Percentiles rank a stretch among this genome's conserved stretches.
phyloP scores from a whole-genome alignment of 805 yeast genomes.

The Candida taoyuanica region DNA sequence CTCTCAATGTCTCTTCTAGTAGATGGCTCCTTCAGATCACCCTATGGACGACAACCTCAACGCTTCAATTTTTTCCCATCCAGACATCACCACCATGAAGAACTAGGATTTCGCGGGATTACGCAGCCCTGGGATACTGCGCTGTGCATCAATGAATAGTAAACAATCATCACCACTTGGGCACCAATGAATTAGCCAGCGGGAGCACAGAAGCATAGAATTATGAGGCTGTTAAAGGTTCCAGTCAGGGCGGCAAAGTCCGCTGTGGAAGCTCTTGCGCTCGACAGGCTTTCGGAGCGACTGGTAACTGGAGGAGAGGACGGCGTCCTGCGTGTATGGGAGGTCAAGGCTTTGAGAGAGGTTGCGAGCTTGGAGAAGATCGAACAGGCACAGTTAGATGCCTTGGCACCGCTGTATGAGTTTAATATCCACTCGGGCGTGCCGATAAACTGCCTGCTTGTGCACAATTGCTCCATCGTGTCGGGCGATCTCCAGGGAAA shows the following conservation, averaged over 20 bases:
- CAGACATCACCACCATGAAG: too few relatives aligned
- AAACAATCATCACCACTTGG: too few relatives aligned
- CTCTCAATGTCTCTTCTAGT: neutral
- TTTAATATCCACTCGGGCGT: slow-evolving; percentile 6
- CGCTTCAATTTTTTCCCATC: neutral
- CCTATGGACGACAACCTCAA: neutral
- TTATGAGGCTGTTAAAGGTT: slow-evolving; percentile 19
- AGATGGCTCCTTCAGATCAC: neutral
- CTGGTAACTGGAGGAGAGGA: slow-evolving; percentile 13
- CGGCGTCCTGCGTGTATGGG: slow-evolving; percentile 21
- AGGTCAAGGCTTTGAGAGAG: slow-evolving; percentile 7
- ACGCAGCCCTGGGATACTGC: too few relatives aligned
- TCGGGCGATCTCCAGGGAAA: slow-evolving; percentile 17
- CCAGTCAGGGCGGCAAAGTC: slow-evolving; percentile 10
- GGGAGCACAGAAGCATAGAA: too few relatives aligned
- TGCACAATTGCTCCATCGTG: slow-evolving; percentile 2
- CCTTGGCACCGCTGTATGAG: slow-evolving; percentile 3
- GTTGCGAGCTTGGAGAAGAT: slow-evolving; percentile 13
- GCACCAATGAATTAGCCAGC: too few relatives aligned
- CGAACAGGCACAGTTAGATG: slow-evolving; percentile 2
- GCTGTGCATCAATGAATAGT: too few relatives aligned
- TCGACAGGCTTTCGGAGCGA: slow-evolving; percentile 1
- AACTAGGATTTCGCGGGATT: too few relatives aligned
- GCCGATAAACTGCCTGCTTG: slow-evolving; percentile 9
- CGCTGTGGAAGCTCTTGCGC: slow-evolving; percentile 10